phyloP scores from a whole-genome alignment of 495 filamentous ascomycete genomes.

The Penicillium ochrochloron region DNA sequence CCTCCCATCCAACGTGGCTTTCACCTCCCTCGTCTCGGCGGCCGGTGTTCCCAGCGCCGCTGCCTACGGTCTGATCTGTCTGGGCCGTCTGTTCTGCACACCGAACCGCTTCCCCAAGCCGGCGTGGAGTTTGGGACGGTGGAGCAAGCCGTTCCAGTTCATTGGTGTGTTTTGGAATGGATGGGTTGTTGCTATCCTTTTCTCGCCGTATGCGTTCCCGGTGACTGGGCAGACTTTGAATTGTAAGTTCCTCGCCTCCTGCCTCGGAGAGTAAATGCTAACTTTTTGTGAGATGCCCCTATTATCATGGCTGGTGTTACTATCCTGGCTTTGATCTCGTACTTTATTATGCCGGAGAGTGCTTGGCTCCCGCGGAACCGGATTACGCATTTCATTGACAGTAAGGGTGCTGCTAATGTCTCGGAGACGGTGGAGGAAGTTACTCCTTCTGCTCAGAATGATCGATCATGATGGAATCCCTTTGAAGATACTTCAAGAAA shows the following conservation, averaged over 20 bases:
- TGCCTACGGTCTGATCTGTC: slow-evolving; percentile 58
- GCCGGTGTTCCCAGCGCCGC: slow-evolving; percentile 57
- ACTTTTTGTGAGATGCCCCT: slow-evolving; percentile 43
- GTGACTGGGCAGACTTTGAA: slow-evolving; percentile 51
- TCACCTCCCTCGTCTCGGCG: slow-evolving; percentile 58
- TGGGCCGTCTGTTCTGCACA: slow-evolving; percentile 54
- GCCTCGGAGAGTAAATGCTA: neutral
- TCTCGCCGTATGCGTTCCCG: slow-evolving; percentile 52
- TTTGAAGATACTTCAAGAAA: neutral
- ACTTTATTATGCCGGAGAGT: slow-evolving; percentile 53
- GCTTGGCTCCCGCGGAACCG: slow-evolving; percentile 50
- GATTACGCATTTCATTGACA: slow-evolving; percentile 51
- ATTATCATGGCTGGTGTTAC: slow-evolving; percentile 57
- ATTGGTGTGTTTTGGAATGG: slow-evolving; percentile 56
- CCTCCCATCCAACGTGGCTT: slow-evolving; percentile 56
- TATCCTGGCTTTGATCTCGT: slow-evolving; percentile 51
- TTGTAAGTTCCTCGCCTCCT: slow-evolving; percentile 35
- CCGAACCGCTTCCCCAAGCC: slow-evolving; percentile 51
- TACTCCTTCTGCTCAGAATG: neutral
- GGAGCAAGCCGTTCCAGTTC: slow-evolving; percentile 54
- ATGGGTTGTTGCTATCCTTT: slow-evolving; percentile 54
- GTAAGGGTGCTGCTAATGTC: slow-evolving; percentile 42
- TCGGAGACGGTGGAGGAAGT: slow-evolving; percentile 35
- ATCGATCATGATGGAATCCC: slow-evolving; percentile 24
- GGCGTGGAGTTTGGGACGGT: slow-evolving; percentile 47